phyloP scores from a whole-genome alignment of 495 filamentous ascomycete genomes.

The Bathelium albidoporum region DNA sequence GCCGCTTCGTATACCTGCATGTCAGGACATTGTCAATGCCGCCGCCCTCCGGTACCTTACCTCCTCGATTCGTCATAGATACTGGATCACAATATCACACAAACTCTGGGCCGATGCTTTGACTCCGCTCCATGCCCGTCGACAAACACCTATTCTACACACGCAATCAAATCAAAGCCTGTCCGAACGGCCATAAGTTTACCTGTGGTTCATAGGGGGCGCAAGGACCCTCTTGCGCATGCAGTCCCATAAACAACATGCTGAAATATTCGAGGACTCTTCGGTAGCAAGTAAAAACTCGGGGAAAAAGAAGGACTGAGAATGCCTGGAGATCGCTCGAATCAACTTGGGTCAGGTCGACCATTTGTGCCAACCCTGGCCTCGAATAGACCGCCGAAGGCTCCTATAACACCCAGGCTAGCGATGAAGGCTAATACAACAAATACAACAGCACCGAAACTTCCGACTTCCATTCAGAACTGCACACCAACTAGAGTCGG shows the following conservation, averaged over 20 bases:
- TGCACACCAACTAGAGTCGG: conserved; percentile 7
- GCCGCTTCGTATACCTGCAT: not conserved
- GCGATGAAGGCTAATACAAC: conserved; percentile 19
- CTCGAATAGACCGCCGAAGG: conserved; percentile 24
- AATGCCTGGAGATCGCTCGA: not conserved
- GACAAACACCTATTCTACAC: too few relatives aligned
- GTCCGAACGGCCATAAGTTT: not conserved
- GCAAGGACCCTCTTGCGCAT: not conserved
- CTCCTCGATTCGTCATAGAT: not conserved
- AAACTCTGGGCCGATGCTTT: too few relatives aligned
- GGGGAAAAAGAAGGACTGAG: too few relatives aligned
- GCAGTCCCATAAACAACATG: not conserved
- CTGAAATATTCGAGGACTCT: not conserved
- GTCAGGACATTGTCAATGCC: not conserved
- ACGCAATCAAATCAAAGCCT: not conserved
- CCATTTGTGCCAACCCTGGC: conserved; percentile 30
- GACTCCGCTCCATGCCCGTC: too few relatives aligned
- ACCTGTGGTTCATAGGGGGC: not conserved
- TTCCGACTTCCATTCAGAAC: conserved; percentile 16
- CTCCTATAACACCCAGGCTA: conserved; percentile 29
- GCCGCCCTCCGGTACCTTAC: too few relatives aligned
- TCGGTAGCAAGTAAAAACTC: not conserved
- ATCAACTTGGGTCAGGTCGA: conserved; percentile 10
- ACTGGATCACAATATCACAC: not conserved
- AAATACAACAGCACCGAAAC: conserved; percentile 13